Evolutionary conservation across 2,329 filamentous ascomycete genomes (phyloP).

Genomic region (Capronia epimyces): DNA sequence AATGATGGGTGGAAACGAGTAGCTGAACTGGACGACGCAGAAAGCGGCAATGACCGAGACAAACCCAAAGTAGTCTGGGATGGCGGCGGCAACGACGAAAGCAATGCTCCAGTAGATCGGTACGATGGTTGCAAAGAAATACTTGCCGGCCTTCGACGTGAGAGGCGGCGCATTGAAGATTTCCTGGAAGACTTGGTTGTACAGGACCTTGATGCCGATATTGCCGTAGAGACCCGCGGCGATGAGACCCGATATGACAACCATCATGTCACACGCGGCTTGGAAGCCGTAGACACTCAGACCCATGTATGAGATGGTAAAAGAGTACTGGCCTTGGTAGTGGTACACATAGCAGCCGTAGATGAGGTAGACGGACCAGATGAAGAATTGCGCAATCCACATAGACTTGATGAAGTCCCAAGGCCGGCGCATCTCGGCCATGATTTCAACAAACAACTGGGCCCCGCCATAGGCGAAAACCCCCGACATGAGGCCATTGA

Average conservation of each 20-base stretch:
- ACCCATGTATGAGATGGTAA: conserved; percentile 25
- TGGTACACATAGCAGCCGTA: conserved; percentile 29
- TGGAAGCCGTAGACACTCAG: conserved; percentile 35
- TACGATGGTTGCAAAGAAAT: conserved; percentile 25
- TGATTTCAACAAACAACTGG: conserved; percentile 32
- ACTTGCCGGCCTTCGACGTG: conserved; percentile 37
- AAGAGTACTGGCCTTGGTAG: conserved; percentile 26
- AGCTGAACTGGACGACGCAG: conserved; percentile 32
- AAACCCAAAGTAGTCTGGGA: conserved; percentile 31
- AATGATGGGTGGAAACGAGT: conserved; percentile 33
- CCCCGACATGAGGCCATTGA: conserved; percentile 32
- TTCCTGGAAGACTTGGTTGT: conserved; percentile 43
- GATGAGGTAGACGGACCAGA: conserved; percentile 24
- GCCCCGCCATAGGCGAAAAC: conserved; percentile 33
- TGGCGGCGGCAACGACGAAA: conserved; percentile 30
- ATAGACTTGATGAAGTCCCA: conserved; percentile 27
- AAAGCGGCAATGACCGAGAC: conserved; percentile 31
- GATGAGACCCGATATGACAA: conserved; percentile 33
- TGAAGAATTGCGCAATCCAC: conserved; percentile 25
- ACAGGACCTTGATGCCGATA: conserved; percentile 42
- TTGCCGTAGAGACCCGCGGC: conserved; percentile 39
- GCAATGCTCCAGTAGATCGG: conserved; percentile 32
- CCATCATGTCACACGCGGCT: conserved; percentile 33
- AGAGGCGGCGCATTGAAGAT: conserved; percentile 40
- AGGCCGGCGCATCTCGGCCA: conserved; percentile 32